These are phyloP conservation scores for Termitomyces sp. DNA, from an alignment of 1,284 basidiomycete species.

Conservation along the genomic window DNA sequence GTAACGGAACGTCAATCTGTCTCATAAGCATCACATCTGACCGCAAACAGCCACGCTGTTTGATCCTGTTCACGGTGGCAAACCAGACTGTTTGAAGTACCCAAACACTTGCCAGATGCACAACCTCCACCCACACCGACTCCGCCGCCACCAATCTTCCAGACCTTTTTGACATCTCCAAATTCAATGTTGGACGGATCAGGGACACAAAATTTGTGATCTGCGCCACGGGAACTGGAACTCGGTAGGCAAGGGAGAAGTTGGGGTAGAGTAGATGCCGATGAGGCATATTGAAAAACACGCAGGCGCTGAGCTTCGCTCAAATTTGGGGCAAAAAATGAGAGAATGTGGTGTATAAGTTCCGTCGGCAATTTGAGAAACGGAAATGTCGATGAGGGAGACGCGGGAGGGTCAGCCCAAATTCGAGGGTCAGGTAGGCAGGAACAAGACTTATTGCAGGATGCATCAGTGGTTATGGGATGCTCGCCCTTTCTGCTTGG, in stretches of 20 bases:
- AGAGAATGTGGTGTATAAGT: conserved; percentile 54
- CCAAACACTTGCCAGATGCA: conserved; percentile 16
- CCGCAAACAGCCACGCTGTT: conserved; percentile 37
- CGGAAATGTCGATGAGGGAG: conserved; percentile 8
- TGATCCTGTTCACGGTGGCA: conserved; percentile 40
- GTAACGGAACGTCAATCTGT: neutral
- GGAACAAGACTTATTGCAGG: conserved; percentile 17
- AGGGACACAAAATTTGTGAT: conserved; percentile 12
- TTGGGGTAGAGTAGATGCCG: conserved; percentile 49
- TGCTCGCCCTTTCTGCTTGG: conserved; percentile 3
- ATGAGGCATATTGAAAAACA: conserved; percentile 52
- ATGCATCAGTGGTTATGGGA: conserved; percentile 7
- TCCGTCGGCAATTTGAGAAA: conserved; percentile 48
- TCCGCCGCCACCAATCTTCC: conserved; percentile 11
- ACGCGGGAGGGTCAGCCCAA: neutral
- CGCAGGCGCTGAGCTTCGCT: conserved; percentile 52
- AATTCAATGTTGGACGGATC: conserved; percentile 13
- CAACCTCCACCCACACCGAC: conserved; percentile 11
- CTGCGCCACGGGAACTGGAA: neutral
- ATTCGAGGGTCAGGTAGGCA: neutral
- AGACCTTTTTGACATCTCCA: conserved; percentile 7
- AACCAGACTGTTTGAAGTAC: conserved; percentile 28
- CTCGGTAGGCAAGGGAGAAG: conserved; percentile 25
- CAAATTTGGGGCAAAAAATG: conserved; percentile 53
- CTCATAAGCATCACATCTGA: conserved; percentile 49